phyloP scores from a whole-genome alignment of 208 protist genomes.

The Wallacemonas collosoma region DNA sequence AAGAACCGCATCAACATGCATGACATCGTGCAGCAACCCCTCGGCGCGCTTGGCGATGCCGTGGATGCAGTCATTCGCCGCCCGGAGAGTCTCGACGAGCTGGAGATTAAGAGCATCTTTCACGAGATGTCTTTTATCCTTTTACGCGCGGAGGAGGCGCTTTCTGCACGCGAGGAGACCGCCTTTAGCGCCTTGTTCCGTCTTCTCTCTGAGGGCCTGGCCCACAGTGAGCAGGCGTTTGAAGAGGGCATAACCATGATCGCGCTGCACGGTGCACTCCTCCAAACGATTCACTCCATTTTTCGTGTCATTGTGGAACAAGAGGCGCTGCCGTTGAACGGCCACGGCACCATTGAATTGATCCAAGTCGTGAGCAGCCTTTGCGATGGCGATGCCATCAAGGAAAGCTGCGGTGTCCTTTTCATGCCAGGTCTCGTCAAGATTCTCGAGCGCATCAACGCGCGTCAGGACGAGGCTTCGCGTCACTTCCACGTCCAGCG shows the following conservation, averaged over 20 bases:
- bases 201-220: conserved; percentile 81
- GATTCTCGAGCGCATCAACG: conserved; percentile 68
- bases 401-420: conserved; percentile 68
- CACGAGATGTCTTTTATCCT: conserved; percentile 77
- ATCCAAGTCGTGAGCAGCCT: conserved; percentile 80
- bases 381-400: conserved; percentile 79
- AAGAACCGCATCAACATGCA: conserved; percentile 92
- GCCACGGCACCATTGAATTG: conserved; percentile 72
- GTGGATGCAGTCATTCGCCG: conserved; percentile 83
- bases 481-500: conserved; percentile 72
- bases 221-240: conserved; percentile 69
- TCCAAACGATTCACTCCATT: conserved; percentile 73
- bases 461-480: conserved; percentile 43
- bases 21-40: conserved; percentile 84
- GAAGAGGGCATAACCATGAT: conserved; percentile 78
- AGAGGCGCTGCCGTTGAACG: conserved; percentile 62
- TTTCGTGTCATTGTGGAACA: conserved; percentile 68
- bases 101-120: conserved; percentile 84
- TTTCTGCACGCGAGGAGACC: conserved; percentile 60
- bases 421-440: conserved; percentile 74
- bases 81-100: conserved; percentile 75
- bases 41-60: conserved; percentile 67
- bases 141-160: conserved; percentile 82
- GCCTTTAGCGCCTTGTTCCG: conserved; percentile 83
- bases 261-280: conserved; percentile 45